phyloP scores from a whole-genome alignment of 2,329 filamentous ascomycete genomes.

The Hypoxylon sp. region DNA sequence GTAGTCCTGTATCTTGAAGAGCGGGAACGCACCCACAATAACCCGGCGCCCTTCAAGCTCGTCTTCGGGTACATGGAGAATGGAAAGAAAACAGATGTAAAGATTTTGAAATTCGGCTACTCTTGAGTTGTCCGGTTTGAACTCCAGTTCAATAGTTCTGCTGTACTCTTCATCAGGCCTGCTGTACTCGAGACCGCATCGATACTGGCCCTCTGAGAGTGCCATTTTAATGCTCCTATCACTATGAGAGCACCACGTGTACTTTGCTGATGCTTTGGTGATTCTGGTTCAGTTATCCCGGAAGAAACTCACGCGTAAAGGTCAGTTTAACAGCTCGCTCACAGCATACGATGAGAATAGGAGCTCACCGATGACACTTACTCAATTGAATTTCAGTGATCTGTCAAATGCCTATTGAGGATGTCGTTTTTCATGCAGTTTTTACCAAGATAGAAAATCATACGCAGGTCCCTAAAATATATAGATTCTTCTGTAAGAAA shows the following conservation, averaged over 20 bases:
- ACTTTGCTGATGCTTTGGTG: neutral
- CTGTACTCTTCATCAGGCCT: no score
- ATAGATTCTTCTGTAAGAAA: no score
- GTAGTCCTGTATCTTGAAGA: slow-evolving; percentile 57
- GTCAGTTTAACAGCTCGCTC: neutral
- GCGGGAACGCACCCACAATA: slow-evolving; percentile 56
- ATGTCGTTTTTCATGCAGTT: neutral
- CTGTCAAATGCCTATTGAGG: neutral
- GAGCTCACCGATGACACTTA: neutral
- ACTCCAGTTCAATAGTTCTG: slow-evolving; percentile 28
- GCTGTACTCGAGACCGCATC: slow-evolving; percentile 14
- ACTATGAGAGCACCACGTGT: neutral
- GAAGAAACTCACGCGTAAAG: neutral
- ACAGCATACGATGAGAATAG: neutral
- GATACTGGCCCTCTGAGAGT: neutral
- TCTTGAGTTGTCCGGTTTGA: neutral
- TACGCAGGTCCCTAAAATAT: no score
- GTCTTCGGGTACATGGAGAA: slow-evolving; percentile 61
- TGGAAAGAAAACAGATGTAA: slow-evolving; percentile 58
- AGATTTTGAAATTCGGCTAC: slow-evolving; percentile 38
- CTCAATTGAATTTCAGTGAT: neutral
- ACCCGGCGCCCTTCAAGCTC: slow-evolving; percentile 55
- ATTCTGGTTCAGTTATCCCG: neutral
- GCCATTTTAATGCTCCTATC: slow-evolving; percentile 11
- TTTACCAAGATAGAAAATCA: neutral